Percentiles rank a stretch among this genome's conserved stretches.
phyloP scores from a whole-genome alignment of 2,329 filamentous ascomycete genomes.

The Aspergillus ustus region DNA sequence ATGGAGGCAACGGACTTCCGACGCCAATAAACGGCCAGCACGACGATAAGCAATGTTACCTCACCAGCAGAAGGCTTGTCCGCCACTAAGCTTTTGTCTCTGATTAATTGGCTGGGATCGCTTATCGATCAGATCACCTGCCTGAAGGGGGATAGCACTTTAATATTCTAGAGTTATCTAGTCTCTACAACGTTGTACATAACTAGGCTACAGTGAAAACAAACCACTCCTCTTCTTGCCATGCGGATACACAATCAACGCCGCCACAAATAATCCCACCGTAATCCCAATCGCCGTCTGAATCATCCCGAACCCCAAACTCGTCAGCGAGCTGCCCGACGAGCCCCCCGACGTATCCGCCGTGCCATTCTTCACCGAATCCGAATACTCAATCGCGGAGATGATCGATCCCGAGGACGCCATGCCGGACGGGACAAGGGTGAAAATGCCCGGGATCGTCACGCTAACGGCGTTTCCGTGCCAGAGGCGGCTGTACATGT shows the following conservation, averaged over 20 bases:
- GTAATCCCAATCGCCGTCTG: constrained; percentile 53
- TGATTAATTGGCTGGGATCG: not conserved
- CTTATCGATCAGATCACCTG: not conserved
- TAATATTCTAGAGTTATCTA: not conserved
- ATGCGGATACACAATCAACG: constrained; percentile 50
- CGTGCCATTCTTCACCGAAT: constrained; percentile 48
- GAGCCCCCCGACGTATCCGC: constrained; percentile 12
- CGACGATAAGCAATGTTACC: constrained; percentile 19
- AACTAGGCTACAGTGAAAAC: constrained; percentile 29
- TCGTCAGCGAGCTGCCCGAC: constrained; percentile 29
- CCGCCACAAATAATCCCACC: constrained; percentile 50
- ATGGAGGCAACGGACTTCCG: not conserved
- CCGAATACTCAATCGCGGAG: constrained; percentile 58
- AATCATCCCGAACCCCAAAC: constrained; percentile 50
- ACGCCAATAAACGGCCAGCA: not conserved
- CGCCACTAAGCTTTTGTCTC: constrained; percentile 4
- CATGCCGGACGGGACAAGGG: constrained; percentile 64
- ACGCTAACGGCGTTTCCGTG: constrained; percentile 81
- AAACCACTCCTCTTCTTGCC: constrained; percentile 51
- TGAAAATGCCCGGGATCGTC: constrained; percentile 84
- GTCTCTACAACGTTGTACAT: too few species aligned
- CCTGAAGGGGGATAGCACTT: not conserved
- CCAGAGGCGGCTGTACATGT: constrained; percentile 71
- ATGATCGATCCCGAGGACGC: constrained; percentile 61
- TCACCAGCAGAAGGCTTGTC: constrained; percentile 9